phyloP scores from a whole-genome alignment of 2,329 filamentous ascomycete genomes.

The Fusarium lyarnte region DNA sequence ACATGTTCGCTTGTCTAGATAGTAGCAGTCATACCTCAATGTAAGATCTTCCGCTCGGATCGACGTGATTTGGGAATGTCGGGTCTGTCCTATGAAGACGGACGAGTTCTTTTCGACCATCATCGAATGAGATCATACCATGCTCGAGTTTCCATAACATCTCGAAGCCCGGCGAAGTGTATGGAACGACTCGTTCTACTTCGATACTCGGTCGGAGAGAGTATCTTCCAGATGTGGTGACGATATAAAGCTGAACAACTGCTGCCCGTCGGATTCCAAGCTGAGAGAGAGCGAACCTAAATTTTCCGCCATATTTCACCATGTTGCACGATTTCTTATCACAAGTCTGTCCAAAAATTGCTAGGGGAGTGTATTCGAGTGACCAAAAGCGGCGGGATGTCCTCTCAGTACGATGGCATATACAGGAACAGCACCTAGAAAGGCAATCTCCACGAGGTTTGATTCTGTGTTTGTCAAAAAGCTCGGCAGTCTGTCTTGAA shows the following conservation, averaged over 20 bases:
- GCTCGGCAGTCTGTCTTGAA: not conserved
- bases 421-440: not conserved
- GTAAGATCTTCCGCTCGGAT: not conserved
- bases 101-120: not conserved
- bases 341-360: not conserved
- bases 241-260: not conserved
- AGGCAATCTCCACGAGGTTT: not conserved
- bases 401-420: not conserved
- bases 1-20: not conserved
- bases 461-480: not conserved
- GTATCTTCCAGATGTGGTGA: not conserved
- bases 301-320: not conserved
- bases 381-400: not conserved
- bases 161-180: not conserved
- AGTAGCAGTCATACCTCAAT: not conserved
- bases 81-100: not conserved
- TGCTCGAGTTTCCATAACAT: not conserved
- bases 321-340: not conserved
- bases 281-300: not conserved
- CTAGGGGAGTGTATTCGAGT: not conserved
- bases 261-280: not conserved
- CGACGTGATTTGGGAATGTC: not conserved
- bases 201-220: not conserved
- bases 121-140: not conserved
- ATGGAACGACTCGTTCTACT: not conserved